These are phyloP conservation scores for Claviceps digitariae DNA, from an alignment of 2,329 filamentous ascomycete species.

Conservation along the genomic window DNA sequence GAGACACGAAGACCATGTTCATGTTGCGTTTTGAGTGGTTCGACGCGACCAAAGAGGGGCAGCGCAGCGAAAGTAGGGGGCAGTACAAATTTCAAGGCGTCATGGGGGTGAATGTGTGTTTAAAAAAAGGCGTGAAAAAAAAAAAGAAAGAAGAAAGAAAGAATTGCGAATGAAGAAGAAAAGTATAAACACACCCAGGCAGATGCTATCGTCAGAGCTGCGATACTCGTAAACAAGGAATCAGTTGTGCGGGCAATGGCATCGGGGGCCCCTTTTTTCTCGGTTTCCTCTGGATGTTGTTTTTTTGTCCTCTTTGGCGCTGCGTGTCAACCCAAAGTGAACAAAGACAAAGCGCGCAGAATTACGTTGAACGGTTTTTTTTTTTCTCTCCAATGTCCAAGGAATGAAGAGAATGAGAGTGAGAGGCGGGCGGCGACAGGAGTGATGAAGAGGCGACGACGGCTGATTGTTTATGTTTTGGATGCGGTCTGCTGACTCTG, in stretches of 20 bases:
- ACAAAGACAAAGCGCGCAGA: too few relatives aligned
- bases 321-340: too few relatives aligned
- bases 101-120: too few relatives aligned
- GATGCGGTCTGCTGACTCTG: too few relatives aligned
- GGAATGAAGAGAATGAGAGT: not conserved
- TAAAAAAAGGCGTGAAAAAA: not conserved
- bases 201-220: not conserved
- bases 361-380: too few relatives aligned
- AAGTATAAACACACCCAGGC: not conserved
- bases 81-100: too few relatives aligned
- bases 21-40: constrained; percentile 1
- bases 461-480: too few relatives aligned
- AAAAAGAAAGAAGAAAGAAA: not conserved
- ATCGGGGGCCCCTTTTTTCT: constrained; percentile 2
- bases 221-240: not conserved
- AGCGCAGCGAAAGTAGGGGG: not conserved
- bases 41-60: constrained; percentile 1
- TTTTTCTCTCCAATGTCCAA: too few relatives aligned
- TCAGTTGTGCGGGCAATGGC: constrained; percentile 4
- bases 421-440: too few relatives aligned
- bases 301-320: not conserved
- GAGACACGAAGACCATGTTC: not conserved
- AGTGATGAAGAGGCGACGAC: too few relatives aligned
- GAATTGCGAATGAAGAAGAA: not conserved
- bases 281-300: not conserved